These are phyloP conservation scores for Wickerhamomyces queroliae DNA, from an alignment of 805 yeast genomes.

Conservation along the genomic window DNA sequence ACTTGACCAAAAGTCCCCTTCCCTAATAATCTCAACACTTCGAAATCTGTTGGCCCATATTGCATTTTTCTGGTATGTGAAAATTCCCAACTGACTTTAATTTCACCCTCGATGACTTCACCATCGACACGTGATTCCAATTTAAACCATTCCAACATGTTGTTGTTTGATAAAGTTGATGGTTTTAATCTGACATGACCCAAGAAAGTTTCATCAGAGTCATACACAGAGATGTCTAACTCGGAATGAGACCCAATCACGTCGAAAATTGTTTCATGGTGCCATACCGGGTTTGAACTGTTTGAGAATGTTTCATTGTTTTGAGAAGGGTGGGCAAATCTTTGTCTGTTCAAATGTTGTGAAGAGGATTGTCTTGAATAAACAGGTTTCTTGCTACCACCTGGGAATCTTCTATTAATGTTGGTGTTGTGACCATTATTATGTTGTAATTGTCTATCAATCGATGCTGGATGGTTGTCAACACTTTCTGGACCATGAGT, in stretches of 20 bases:
- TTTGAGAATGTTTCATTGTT: slow-evolving; percentile 19
- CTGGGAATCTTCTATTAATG: slow-evolving; percentile 12
- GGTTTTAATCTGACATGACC: slow-evolving; percentile 82
- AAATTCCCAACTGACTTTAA: slow-evolving; percentile 71
- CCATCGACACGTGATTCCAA: slow-evolving; percentile 70
- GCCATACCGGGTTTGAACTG: slow-evolving; percentile 74
- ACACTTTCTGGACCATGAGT: slow-evolving; percentile 64
- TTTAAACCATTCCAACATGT: slow-evolving; percentile 63
- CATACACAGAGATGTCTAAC: slow-evolving; percentile 87
- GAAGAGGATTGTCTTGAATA: slow-evolving; percentile 41
- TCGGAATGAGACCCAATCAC: slow-evolving; percentile 82
- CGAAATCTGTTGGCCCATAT: slow-evolving; percentile 93
- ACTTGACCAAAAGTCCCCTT: slow-evolving; percentile 98
- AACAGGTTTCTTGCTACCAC: slow-evolving; percentile 29
- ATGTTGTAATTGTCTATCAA: slow-evolving; percentile 11
- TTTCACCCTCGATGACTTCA: slow-evolving; percentile 72
- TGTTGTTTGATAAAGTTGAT: slow-evolving; percentile 28
- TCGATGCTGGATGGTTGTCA: slow-evolving; percentile 24
- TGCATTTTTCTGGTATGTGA: slow-evolving; percentile 64
- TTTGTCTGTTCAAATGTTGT: slow-evolving; percentile 28
- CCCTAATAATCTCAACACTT: slow-evolving; percentile 83
- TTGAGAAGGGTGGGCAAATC: slow-evolving; percentile 4
- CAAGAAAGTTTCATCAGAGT: slow-evolving; percentile 79
- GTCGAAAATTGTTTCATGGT: slow-evolving; percentile 89
- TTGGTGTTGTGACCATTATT: slow-evolving; percentile 2